These are phyloP conservation scores for Sclerotinia trifoliorum DNA, from an alignment of 2,329 filamentous ascomycete genomes.

Conservation along the genomic window DNA sequence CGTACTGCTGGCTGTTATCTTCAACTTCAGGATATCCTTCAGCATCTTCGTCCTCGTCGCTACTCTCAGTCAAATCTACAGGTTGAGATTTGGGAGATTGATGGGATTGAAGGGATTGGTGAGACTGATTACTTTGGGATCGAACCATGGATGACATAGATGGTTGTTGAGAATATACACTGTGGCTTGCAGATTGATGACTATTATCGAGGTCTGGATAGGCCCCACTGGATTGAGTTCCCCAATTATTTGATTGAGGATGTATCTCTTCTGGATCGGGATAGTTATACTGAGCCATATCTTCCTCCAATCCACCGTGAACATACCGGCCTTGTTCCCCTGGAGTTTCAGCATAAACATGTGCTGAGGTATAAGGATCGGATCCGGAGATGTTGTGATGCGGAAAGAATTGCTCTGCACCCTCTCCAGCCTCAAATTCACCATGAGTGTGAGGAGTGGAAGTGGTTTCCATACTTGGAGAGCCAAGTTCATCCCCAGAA, in stretches of 20 bases:
- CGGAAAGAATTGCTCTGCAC: neutral
- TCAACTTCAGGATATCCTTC: constrained; percentile 24
- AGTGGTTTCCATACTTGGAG: neutral
- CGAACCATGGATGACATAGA: constrained; percentile 30
- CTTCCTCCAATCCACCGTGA: neutral
- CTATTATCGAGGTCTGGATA: constrained; percentile 30
- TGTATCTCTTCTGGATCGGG: constrained; percentile 23
- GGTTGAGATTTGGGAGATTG: constrained; percentile 27
- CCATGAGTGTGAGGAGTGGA: neutral
- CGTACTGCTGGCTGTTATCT: constrained; percentile 33
- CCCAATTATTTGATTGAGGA: constrained; percentile 4
- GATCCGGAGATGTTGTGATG: neutral
- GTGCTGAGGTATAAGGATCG: neutral
- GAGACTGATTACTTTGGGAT: constrained; percentile 32
- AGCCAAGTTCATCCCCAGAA: neutral
- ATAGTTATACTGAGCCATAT: constrained; percentile 10
- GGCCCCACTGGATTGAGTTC: constrained; percentile 14
- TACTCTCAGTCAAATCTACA: constrained; percentile 35
- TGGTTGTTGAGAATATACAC: constrained; percentile 16
- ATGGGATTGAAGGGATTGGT: neutral
- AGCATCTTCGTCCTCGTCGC: constrained; percentile 26
- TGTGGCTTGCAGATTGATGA: neutral
- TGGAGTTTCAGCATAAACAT: neutral
- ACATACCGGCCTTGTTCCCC: neutral
- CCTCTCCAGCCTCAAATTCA: neutral